phyloP scores from a whole-genome alignment of 257 asterid species.

The Solanum tacnaense region DNA sequence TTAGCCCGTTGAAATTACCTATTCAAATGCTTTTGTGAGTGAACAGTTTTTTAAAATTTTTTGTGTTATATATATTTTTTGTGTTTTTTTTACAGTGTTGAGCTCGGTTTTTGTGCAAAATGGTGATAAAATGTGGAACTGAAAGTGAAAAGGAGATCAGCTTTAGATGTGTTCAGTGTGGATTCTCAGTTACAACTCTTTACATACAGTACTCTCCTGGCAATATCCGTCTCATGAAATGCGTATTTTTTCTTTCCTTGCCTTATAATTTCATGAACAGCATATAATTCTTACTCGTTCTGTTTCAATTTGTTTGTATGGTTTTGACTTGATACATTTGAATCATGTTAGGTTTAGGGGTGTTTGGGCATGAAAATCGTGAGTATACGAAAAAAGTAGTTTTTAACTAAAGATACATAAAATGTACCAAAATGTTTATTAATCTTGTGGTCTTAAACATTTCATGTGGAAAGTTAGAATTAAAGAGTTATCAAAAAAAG shows the following conservation, averaged over 20 bases:
- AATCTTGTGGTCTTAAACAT: background rate
- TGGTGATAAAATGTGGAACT: background rate
- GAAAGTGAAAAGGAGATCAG: background rate
- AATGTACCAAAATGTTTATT: background rate
- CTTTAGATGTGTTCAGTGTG: constrained; percentile 53
- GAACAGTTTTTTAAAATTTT: background rate
- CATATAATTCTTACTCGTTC: background rate
- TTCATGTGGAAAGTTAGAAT: background rate
- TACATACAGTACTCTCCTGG: constrained; percentile 87
- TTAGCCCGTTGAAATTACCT: background rate
- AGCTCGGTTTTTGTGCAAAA: background rate
- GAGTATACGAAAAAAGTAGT: background rate
- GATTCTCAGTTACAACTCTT: constrained; percentile 45
- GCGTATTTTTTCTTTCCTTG: constrained; percentile 26
- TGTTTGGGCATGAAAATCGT: background rate
- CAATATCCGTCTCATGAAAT: constrained; percentile 83
- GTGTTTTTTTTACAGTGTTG: background rate
- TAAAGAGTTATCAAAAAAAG: background rate
- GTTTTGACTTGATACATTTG: background rate
- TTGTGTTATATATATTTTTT: background rate
- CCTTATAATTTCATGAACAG: background rate
- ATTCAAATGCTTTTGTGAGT: background rate
- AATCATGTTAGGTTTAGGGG: background rate
- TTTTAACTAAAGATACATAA: background rate
- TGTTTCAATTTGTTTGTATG: background rate